phyloP scores from a whole-genome alignment of 192 early-diverging fungal species.

The Thamnidium elegans region DNA sequence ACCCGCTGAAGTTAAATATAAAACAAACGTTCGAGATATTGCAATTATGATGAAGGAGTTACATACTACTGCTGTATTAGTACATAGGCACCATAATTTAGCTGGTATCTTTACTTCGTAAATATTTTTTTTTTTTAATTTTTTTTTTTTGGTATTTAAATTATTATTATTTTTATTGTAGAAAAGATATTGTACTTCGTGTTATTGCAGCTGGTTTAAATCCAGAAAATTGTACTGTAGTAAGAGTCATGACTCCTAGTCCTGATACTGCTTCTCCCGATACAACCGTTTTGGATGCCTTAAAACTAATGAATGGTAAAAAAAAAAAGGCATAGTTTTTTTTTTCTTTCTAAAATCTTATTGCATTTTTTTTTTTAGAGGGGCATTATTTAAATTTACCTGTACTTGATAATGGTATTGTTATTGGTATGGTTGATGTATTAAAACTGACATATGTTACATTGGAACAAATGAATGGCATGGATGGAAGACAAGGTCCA shows the following conservation, averaged over 20 bases:
- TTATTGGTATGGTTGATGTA: constrained; percentile 78
- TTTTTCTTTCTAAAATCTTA: background rate
- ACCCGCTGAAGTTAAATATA: constrained; percentile 60
- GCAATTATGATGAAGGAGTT: constrained; percentile 69
- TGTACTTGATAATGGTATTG: constrained; percentile 58
- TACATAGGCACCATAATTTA: constrained; percentile 63
- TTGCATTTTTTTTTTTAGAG: constrained; percentile 20
- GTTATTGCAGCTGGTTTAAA: constrained; percentile 82
- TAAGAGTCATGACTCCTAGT: constrained; percentile 93
- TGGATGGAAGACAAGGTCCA: constrained; percentile 33
- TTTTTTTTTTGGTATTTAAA: constrained; percentile 30
- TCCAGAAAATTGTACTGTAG: constrained; percentile 82
- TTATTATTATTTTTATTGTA: constrained; percentile 19
- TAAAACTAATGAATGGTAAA: constrained; percentile 75
- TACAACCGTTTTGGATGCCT: constrained; percentile 71
- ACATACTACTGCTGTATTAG: constrained; percentile 70
- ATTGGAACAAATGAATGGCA: constrained; percentile 68
- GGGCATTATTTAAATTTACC: constrained; percentile 76
- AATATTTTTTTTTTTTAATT: background rate
- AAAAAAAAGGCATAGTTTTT: background rate
- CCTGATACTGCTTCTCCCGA: constrained; percentile 67
- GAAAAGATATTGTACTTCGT: constrained; percentile 80
- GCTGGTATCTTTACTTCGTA: constrained; percentile 73
- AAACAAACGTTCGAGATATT: constrained; percentile 68
- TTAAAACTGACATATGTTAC: constrained; percentile 76